Evolutionary conservation across 2,329 filamentous ascomycete species (phyloP).

Genomic region (Colletotrichum siamense): DNA sequence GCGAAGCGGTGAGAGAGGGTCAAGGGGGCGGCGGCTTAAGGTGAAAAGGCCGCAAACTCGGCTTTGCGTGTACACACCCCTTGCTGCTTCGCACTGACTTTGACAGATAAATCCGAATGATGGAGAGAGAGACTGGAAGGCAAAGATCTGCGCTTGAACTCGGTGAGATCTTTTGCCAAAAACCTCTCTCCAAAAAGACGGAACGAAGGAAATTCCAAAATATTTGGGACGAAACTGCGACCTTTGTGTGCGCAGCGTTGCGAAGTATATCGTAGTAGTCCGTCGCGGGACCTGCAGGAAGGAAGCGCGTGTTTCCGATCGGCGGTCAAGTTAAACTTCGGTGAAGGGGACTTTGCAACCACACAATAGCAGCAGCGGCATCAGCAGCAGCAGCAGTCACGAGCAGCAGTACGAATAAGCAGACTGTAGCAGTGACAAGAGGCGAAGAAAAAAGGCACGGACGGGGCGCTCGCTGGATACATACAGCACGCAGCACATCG

Average conservation of each 20-base stretch:
- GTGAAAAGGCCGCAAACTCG: neutral
- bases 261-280: neutral
- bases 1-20: neutral
- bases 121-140: neutral
- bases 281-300: neutral
- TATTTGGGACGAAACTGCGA: neutral
- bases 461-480: neutral
- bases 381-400: neutral
- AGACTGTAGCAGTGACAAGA: neutral
- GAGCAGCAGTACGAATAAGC: neutral
- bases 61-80: neutral
- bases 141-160: neutral
- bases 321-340: slow-evolving; percentile 16
- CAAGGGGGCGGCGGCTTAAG: neutral
- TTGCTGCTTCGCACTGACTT: neutral
- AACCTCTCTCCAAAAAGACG: neutral
- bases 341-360: neutral
- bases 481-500: neutral
- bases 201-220: neutral
- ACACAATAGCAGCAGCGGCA: neutral
- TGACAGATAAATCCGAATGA: neutral
- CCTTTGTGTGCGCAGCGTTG: neutral
- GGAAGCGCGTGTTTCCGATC: neutral
- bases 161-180: neutral
- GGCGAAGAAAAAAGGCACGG: neutral